Conservation (phyloP, 1,284 basidiomycete genomes). For the Chondrostereum purpureum region DNA sequence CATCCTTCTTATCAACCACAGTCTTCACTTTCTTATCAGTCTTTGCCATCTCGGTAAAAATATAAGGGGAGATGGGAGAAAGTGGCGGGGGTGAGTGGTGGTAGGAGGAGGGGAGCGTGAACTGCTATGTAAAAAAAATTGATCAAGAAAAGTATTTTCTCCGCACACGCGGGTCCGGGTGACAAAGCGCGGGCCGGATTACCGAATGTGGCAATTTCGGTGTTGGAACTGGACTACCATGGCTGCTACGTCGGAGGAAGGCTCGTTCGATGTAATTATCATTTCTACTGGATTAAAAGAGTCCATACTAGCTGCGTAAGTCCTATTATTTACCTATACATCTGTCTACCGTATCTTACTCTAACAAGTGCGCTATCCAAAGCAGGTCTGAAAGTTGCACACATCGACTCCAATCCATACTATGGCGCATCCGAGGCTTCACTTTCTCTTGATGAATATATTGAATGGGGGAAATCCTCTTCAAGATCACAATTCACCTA, state of each 20-base stretch:
- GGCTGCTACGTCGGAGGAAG: neutral
- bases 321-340: slow-evolving; percentile 13
- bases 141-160: no score
- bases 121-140: neutral
- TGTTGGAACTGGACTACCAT: no score
- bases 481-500: no score
- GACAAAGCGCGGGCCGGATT: no score
- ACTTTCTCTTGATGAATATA: slow-evolving; percentile 76
- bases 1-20: neutral
- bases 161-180: no score
- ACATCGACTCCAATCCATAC: slow-evolving; percentile 80
- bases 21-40: slow-evolving; percentile 19
- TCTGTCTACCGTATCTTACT: slow-evolving; percentile 17
- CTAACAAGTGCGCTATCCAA: slow-evolving; percentile 74
- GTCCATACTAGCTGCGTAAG: slow-evolving; percentile 87
- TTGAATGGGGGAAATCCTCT: slow-evolving; percentile 55
- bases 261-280: slow-evolving; percentile 71
- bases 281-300: slow-evolving; percentile 85
- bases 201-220: no score
- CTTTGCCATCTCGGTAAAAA: no score
- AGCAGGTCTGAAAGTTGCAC: slow-evolving; percentile 80
- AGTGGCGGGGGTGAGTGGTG: no score
- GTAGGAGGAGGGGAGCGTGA: neutral
- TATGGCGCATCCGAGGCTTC: slow-evolving; percentile 85
- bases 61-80: no score